Evolutionary conservation across 2,329 filamentous ascomycete species (phyloP).

Genomic region (Trichoderma oligosporum): DNA sequence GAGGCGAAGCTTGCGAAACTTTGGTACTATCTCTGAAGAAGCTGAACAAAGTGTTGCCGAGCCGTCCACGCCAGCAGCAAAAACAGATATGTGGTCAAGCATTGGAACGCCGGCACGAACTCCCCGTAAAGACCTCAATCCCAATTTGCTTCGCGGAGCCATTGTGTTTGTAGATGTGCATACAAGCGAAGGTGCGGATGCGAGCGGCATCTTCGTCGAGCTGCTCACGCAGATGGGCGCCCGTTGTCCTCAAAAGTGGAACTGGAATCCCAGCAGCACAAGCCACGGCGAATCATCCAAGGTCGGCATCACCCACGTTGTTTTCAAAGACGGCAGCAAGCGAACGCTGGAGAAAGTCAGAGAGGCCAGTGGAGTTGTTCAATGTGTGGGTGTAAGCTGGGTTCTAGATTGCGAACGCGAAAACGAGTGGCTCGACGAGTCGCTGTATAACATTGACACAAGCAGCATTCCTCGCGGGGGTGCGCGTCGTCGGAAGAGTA

Average conservation of each 20-base stretch:
- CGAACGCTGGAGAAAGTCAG: slow-evolving; percentile 78
- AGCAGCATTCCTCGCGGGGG: slow-evolving; percentile 65
- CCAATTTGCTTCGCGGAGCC: slow-evolving; percentile 60
- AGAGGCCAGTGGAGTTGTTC: slow-evolving; percentile 67
- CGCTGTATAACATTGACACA: slow-evolving; percentile 65
- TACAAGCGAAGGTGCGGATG: slow-evolving; percentile 76
- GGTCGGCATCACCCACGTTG: slow-evolving; percentile 79
- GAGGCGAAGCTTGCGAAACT: slow-evolving; percentile 24
- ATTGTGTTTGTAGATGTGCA: slow-evolving; percentile 81
- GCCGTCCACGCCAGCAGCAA: slow-evolving; percentile 41
- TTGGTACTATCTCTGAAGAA: slow-evolving; percentile 4
- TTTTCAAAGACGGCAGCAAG: slow-evolving; percentile 83
- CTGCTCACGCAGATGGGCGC: slow-evolving; percentile 79
- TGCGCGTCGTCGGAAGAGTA: slow-evolving; percentile 70
- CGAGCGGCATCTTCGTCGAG: slow-evolving; percentile 75
- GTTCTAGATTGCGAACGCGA: slow-evolving; percentile 79
- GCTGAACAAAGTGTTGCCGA: slow-evolving; percentile 27
- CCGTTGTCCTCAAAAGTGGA: slow-evolving; percentile 71
- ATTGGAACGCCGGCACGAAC: slow-evolving; percentile 55
- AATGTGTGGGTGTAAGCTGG: slow-evolving; percentile 85
- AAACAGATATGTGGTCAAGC: slow-evolving; percentile 51
- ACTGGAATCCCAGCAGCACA: slow-evolving; percentile 57
- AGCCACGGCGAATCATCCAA: slow-evolving; percentile 42
- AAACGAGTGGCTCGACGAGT: slow-evolving; percentile 72
- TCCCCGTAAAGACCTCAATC: slow-evolving; percentile 51